Evolutionary conservation across 2,329 filamentous ascomycete genomes (phyloP), one percentile per base, ranked within the genome.

Genomic region (Chaetomium olivaceum): DNA sequence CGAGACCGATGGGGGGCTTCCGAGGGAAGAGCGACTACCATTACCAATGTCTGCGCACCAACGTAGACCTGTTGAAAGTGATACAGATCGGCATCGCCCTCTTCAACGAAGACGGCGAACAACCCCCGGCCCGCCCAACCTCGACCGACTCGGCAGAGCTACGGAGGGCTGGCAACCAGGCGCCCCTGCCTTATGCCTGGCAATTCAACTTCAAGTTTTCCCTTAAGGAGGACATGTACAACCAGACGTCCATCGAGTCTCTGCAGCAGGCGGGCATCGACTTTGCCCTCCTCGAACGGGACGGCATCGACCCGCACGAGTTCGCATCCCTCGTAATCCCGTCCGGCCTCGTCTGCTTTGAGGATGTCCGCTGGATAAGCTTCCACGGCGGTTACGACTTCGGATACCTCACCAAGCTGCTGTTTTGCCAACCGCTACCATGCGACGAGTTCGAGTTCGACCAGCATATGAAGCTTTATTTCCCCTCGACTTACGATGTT

Each of bases 201-300:
- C 94, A 97, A 72, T 99, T 99, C 84, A 98, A 99, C 82, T 99
- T 99, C 80, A 90, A 93, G 73, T 99, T 98, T 78, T 95, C 92
- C 1, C 84, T 97, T 11, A 91, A 95, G 71, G 88, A 94, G 48
- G 95, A 99, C 79, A 99, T 99, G 95, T 98, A 96, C 80, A 95
- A 96, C 69, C 91, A 97, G 76, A 91, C 93, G 65, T 97, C 93
- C 19, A 97, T 97, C 71, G 91, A 95, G 70, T 92, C 96, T 72
- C 85, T 98, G 23, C 89, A 92, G 72, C 90, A 92, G 73, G 92
- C 92, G 1, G 95, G 95, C n/a, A 93, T 97, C 68, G 92, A 98
- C 77, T 97, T 99, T 70, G 83, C 86, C 62, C 85, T 89, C 67
- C 89, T 97, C 69, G 90, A 94, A 63, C 89, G 90, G 66, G 91